These are phyloP conservation scores for Cercospora sojina DNA, from an alignment of 2,329 filamentous ascomycete genomes.

Conservation along the genomic window DNA sequence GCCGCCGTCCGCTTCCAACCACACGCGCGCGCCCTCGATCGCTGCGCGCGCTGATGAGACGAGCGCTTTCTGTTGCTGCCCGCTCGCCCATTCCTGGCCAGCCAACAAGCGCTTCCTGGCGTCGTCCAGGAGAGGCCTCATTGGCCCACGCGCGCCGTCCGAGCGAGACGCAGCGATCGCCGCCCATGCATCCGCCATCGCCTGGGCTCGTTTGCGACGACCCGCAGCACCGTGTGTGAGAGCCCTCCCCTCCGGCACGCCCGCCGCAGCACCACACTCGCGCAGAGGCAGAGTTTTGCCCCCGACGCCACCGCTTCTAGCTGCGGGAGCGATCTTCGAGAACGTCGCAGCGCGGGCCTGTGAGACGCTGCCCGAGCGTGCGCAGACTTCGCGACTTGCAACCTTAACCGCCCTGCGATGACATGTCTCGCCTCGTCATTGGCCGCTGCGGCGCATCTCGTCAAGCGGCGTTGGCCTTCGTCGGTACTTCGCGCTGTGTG, in stretches of 20 bases:
- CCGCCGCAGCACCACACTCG: background rate
- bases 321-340: constrained; percentile 10
- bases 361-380: constrained; percentile 4
- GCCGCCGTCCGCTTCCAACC: constrained; percentile 7
- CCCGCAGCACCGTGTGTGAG: background rate
- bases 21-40: constrained; percentile 9
- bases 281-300: background rate
- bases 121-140: background rate
- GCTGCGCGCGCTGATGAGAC: constrained; percentile 1
- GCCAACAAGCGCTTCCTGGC: constrained; percentile 7
- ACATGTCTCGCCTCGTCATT: constrained; percentile 8
- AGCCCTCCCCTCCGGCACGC: too few species aligned
- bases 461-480: background rate
- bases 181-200: constrained; percentile 2
- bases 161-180: background rate
- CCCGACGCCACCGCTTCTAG: background rate
- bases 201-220: constrained; percentile 4
- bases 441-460: background rate
- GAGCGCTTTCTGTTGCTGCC: background rate
- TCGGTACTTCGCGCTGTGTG: constrained; percentile 13
- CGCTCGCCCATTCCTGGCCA: constrained; percentile 12
- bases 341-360: constrained; percentile 1
- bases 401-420: constrained; percentile 2
- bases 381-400: constrained; percentile 7
- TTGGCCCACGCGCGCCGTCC: background rate